Conservation (phyloP, 2,329 filamentous ascomycete species). For the Penicillium sp. region DNA sequence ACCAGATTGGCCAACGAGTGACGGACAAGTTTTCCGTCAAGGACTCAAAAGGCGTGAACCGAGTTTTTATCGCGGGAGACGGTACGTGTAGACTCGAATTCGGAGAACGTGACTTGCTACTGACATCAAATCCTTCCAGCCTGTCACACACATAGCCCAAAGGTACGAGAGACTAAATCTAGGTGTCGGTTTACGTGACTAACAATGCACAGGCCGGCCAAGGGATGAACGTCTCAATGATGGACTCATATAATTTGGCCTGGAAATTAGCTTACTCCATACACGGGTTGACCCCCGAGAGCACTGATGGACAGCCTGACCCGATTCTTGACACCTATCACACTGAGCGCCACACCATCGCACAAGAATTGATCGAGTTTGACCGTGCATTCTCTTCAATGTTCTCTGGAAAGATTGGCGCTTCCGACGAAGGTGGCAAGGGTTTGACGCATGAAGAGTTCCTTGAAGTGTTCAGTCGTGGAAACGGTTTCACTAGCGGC, state of each 20-base stretch:
- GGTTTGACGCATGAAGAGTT: slow-evolving; percentile 39
- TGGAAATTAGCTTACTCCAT: slow-evolving; percentile 44
- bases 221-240: slow-evolving; percentile 78
- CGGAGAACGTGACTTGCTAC: neutral
- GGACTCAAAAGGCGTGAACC: slow-evolving; percentile 67
- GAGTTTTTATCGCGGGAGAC: slow-evolving; percentile 74
- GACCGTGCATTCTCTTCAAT: slow-evolving; percentile 43
- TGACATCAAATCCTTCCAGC: slow-evolving; percentile 43
- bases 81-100: slow-evolving; percentile 26
- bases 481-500: slow-evolving; percentile 42
- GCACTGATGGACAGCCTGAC: slow-evolving; percentile 17
- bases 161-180: slow-evolving; percentile 37
- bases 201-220: slow-evolving; percentile 59
- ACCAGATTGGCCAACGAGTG: slow-evolving; percentile 72
- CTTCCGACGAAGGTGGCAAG: slow-evolving; percentile 24
- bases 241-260: slow-evolving; percentile 52
- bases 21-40: slow-evolving; percentile 51
- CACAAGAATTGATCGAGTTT: slow-evolving; percentile 42
- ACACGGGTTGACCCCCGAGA: slow-evolving; percentile 36
- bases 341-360: slow-evolving; percentile 39
- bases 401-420: slow-evolving; percentile 42
- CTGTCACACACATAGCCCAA: slow-evolving; percentile 78
- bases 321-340: slow-evolving; percentile 41
- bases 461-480: slow-evolving; percentile 38
- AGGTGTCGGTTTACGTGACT: neutral